Base-by-base conservation (phyloP, 805 yeast species). In the Suhomyces tanzawaensis region DNA sequence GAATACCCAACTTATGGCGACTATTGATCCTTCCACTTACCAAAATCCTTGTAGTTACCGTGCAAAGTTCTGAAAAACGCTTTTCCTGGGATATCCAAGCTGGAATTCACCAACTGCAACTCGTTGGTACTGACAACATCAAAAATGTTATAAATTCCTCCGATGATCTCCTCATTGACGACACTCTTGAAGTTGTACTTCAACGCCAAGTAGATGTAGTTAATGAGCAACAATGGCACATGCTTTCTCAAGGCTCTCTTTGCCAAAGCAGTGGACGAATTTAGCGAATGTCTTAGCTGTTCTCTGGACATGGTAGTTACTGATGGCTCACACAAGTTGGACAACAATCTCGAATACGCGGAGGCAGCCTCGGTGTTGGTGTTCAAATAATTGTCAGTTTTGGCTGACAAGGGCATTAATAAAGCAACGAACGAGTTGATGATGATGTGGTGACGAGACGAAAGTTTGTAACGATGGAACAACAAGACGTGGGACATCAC, bases 11-110 rank as follows among this genome's bases (percentile, higher is more conserved):
- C n/a, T n/a, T n/a, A n/a, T n/a, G n/a, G n/a, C n/a, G n/a, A n/a
- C 27, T 28, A 77, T 33, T 71, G 74, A 44, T 79, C 87, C 41
- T 65, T 77, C 96, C 96, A 90, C 58, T 84, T 85, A 34, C 95
- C 96, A 43, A 71, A 72, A 53, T 74, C 80, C 55, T 76, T 78
- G 64, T 87, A 91, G 45, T 83, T 86, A 6, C 77, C 76, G 50
- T 85, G 87, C 28, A 90, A 52, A 0, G 76, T 66, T 52, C 74
- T 80, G 68, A 81, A 83, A 49, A 81, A 78, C 1, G 79, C 70
- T 48, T 86, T 76, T 3, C 93, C 84, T 27, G 85, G 76, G 16
- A 64, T 55, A 48, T 91, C 96, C 49, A 89, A 61, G 5, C 81
- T 72, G 3, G 80, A 70, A 52, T 77, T 85, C 15, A 83, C 72